Evolutionary conservation across 148 eudicot genomes (phyloP), one percentile per base, ranked within the genome.

Genomic region (Nyssa sinensis): DNA sequence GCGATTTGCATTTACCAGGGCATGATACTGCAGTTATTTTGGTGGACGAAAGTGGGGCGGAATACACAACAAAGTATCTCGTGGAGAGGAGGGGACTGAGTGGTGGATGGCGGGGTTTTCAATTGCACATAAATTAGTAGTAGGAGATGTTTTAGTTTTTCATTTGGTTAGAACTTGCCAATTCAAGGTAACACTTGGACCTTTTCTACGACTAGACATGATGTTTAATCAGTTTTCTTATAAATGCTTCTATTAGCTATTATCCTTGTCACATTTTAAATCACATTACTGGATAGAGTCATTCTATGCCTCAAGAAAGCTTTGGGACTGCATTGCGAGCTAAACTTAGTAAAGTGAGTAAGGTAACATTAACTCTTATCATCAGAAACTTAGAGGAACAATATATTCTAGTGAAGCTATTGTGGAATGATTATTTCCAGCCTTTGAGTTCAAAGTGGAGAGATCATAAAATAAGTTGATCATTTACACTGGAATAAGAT

Each of bases 81-180:
- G 49, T 73, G 29, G 77, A 66, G 8, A 75, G 90, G 75, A 80
- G 84, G 59, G 90, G 90, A 14, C 66, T 87, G 49, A 87, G 90
- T 69, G 90, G 79, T 19, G 90, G 90, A 51, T 87, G 90, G 90
- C 84, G 86, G 67, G 86, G 14, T 87, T 87, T 39, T 79, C 90
- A 23, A 64, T 84, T 13, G 78, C 78, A 8, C 90, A 87, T 29
- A 60, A 84, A 55, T 59, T 87, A 67, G 60, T 84, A 3, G 76
- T 84, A 66, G 90, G 90, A 51, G 90, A 87, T 70, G 44, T 78
- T 30, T 68, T 87, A 66, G 71, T 87, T 30, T 87, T 87, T 67
- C 82, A 77, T 63, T 64, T 87, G 81, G 41, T 80, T 62, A 79
- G 51, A 25, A 80, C 87, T 73, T 86, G 84, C 80, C 81, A 73